phyloP scores from a whole-genome alignment of 2,329 filamentous ascomycete species.

The Zasmidium citrigriseum region DNA sequence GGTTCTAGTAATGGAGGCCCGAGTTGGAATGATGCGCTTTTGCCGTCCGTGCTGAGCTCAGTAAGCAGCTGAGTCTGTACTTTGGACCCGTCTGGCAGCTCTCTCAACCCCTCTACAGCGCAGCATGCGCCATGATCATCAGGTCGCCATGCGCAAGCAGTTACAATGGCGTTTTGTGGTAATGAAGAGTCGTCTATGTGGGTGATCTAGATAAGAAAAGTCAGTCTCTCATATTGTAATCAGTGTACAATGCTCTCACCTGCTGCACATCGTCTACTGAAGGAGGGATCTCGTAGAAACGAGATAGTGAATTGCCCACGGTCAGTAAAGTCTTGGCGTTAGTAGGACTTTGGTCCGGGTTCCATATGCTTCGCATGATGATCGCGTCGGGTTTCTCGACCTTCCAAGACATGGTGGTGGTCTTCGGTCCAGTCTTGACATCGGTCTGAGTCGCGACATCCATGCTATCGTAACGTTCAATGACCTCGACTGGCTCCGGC shows the following conservation, averaged over 20 bases:
- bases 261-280: conserved; percentile 21
- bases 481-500: conserved; percentile 24
- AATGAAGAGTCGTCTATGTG: conserved; percentile 31
- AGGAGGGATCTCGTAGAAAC: conserved; percentile 35
- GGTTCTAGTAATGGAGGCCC: conserved; percentile 28
- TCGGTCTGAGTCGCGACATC: conserved; percentile 38
- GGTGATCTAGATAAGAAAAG: conserved; percentile 6
- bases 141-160: conserved; percentile 38
- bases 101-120: conserved; percentile 28
- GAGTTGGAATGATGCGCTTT: conserved; percentile 22
- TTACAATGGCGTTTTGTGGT: conserved; percentile 29
- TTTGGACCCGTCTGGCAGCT: conserved; percentile 22
- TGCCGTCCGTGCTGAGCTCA: conserved; percentile 24
- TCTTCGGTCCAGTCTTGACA: conserved; percentile 32
- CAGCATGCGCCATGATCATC: conserved; percentile 32
- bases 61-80: conserved; percentile 28
- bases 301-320: conserved; percentile 36
- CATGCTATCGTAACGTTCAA: conserved; percentile 35
- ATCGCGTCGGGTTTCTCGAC: conserved; percentile 33
- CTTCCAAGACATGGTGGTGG: conserved; percentile 36
- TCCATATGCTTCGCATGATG: conserved; percentile 34
- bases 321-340: conserved; percentile 31
- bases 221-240: neutral
- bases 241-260: conserved; percentile 10
- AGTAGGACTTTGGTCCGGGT: conserved; percentile 24